phyloP scores from a whole-genome alignment of 2,329 filamentous ascomycete genomes.

The Xylaria sp. region DNA sequence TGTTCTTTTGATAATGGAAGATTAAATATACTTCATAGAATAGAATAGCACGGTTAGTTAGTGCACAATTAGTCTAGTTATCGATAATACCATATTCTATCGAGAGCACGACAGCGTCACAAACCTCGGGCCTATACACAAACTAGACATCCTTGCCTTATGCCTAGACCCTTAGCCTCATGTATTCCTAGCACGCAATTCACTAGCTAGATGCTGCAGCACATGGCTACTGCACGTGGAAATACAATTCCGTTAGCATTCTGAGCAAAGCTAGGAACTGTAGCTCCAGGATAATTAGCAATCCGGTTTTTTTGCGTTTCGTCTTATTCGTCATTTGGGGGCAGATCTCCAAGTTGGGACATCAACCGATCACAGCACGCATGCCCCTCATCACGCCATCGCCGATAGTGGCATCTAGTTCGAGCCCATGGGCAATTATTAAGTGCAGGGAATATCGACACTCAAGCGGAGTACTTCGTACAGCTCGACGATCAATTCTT shows the following conservation, averaged over 20 bases:
- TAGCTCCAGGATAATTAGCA: background rate
- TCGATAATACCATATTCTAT: slow-evolving; percentile 39
- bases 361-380: background rate
- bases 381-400: slow-evolving; percentile 43
- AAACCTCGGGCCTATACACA: slow-evolving; percentile 11
- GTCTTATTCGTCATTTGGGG: slow-evolving; percentile 34
- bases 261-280: background rate
- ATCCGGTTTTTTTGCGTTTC: background rate
- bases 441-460: slow-evolving; percentile 16
- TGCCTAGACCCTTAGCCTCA: slow-evolving; percentile 1
- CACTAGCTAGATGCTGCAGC: background rate
- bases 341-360: slow-evolving; percentile 2
- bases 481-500: background rate
- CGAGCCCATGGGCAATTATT: slow-evolving; percentile 18
- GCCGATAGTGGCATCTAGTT: slow-evolving; percentile 19
- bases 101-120: slow-evolving; percentile 38
- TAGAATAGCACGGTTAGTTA: background rate
- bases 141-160: background rate
- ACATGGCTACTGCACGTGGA: slow-evolving; percentile 1
- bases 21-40: slow-evolving; percentile 17
- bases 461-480: slow-evolving; percentile 5
- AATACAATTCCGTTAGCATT: background rate
- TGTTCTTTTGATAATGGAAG: background rate
- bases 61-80: background rate
- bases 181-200: slow-evolving; percentile 5